Evolutionary conservation across 2,329 filamentous ascomycete genomes (phyloP), one percentile per base, ranked within the genome.

Genomic region (Leptographium lundbergii): DNA sequence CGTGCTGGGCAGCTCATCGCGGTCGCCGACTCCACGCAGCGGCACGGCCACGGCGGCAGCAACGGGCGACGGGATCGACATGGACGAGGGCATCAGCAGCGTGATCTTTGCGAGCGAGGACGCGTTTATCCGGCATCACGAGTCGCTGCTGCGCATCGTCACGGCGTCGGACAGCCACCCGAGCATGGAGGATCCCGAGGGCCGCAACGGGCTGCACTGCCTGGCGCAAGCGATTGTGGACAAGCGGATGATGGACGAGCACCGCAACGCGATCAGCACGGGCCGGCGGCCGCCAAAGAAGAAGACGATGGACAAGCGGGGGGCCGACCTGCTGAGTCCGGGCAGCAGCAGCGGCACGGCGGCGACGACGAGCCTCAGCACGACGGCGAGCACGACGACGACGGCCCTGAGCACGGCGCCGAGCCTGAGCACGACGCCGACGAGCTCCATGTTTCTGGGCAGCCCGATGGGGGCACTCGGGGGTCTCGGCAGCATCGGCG

Each of bases 181-280:
- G 0, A 63, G 57, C 7, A 57, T 66, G 19, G 75, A 78, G 62
- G 75, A 79, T 62, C 47, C 67, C 1, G 67, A 74, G 6, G 80
- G 81, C 6, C 76, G 79, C 25, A 84, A 84, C 61, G 80, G 75
- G 10, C 70, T 84, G 19, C 81, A 84, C 63, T 81, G 79, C 61
- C 74, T 84, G n/a, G 80, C 80, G 2, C 75, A 77, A 61, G 78
- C 76, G 7, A 74, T 75, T n/a, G 68, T 82, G 1, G 74, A 74
- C 62, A 58, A 68, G 36, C 67, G 69, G 4, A 72, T 70, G 11
- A 66, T 70, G 17, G 69, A 71, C 57, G 73, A 72, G 55, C 68
- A 67, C 24, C 68, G 70, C 58, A 67, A 68, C 9, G 63, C 63
- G 14, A 64, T 69, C 1, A 62, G 67, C 11, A 63, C 64, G 29